These are phyloP conservation scores for Paracamarosporium sp. DNA, from an alignment of 2,329 filamentous ascomycete genomes.

Conservation along the genomic window DNA sequence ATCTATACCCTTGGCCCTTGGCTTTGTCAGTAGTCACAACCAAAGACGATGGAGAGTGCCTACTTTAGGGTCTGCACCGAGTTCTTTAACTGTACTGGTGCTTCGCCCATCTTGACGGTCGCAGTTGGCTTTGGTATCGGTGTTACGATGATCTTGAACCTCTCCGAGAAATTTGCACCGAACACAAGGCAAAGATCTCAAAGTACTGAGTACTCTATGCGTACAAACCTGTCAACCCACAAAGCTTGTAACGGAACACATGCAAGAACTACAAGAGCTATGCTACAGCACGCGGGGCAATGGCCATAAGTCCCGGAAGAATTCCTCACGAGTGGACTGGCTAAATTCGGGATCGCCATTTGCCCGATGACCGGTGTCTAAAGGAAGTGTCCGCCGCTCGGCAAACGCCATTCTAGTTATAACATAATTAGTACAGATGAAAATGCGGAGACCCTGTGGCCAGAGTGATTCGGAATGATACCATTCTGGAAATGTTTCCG, in stretches of 20 bases:
- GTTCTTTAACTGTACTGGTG: neutral
- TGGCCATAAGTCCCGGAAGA: constrained; percentile 28
- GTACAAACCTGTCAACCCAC: neutral
- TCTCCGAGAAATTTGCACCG: neutral
- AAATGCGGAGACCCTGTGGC: neutral
- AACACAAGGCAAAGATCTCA: neutral
- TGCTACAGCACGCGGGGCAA: constrained; percentile 9
- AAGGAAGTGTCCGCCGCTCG: constrained; percentile 14
- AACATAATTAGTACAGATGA: neutral
- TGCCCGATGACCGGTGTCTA: constrained; percentile 30
- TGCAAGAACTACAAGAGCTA: constrained; percentile 1
- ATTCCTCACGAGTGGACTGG: constrained; percentile 20
- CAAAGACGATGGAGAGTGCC: neutral
- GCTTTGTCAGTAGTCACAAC: neutral
- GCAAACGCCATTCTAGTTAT: neutral
- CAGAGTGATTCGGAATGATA: neutral
- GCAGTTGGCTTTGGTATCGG: neutral
- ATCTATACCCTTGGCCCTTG: constrained; percentile 33
- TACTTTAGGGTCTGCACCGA: neutral
- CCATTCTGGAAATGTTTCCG: constrained; percentile 8
- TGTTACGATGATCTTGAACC: neutral
- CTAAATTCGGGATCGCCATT: constrained; percentile 32
- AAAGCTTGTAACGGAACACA: constrained; percentile 2
- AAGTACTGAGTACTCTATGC: neutral
- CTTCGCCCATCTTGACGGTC: neutral